These are phyloP conservation scores for Penicillium occitanis DNA, from an alignment of 2,329 filamentous ascomycete species.

Conservation along the genomic window DNA sequence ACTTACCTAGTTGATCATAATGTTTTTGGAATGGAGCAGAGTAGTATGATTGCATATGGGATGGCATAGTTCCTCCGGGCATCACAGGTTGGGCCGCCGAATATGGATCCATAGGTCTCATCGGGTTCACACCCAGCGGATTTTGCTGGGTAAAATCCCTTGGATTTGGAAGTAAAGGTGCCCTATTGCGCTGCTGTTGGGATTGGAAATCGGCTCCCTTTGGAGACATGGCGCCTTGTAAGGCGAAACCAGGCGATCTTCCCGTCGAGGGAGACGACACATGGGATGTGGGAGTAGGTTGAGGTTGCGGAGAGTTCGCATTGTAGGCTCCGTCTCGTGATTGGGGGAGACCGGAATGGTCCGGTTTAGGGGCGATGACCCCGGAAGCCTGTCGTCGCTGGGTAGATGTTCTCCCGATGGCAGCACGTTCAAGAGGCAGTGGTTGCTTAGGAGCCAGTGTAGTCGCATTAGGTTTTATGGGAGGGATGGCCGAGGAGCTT, in stretches of 20 bases:
- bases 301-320: constrained; percentile 67
- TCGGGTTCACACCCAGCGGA: constrained; percentile 38
- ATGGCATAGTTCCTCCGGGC: constrained; percentile 31
- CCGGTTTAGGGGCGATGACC: constrained; percentile 71
- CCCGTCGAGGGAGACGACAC: constrained; percentile 64
- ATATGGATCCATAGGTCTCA: constrained; percentile 35
- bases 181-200: constrained; percentile 54
- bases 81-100: constrained; percentile 31
- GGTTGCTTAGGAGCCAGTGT: constrained; percentile 69
- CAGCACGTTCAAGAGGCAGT: constrained; percentile 74
- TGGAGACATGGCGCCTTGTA: constrained; percentile 62
- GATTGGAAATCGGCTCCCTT: constrained; percentile 58
- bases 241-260: constrained; percentile 61
- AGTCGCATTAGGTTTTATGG: constrained; percentile 55
- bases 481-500: constrained; percentile 68
- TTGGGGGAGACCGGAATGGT: constrained; percentile 51
- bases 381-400: constrained; percentile 67
- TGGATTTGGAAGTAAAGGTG: constrained; percentile 46
- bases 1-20: constrained; percentile 93
- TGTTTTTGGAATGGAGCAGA: constrained; percentile 88
- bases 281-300: constrained; percentile 81
- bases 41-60: constrained; percentile 63
- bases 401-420: constrained; percentile 73
- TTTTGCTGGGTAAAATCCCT: constrained; percentile 36
- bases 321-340: constrained; percentile 39